Evolutionary conservation across 2,329 filamentous ascomycete genomes (phyloP), one percentile per base, ranked within the genome.

Genomic region (Trichoderma oligosporum): DNA sequence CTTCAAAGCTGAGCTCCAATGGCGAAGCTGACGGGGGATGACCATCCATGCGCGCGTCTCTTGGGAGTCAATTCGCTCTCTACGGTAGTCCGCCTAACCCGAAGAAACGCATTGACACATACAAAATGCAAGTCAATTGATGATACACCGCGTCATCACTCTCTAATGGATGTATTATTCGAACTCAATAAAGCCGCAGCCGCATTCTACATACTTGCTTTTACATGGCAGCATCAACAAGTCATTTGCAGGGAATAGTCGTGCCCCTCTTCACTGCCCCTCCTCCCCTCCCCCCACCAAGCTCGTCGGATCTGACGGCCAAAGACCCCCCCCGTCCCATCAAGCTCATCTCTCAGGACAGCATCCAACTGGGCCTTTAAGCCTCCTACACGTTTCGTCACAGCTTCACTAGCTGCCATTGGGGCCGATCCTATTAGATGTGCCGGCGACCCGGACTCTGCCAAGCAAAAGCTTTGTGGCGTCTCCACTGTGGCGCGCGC

Each of bases 291-390:
- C n/a, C 36, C 18, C 48, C 48, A 33, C 47, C 24, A 20, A 24
- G 36, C 42, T 56, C 53, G 22, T 46, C 53, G 53, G 53, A 56
- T 56, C 53, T 31, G 39, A 47, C 53, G 53, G 53, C 53, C 47
- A 56, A 31, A 14, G 12, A 25, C 39, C 49, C n/a, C n/a, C n/a
- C n/a, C n/a, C n/a, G n/a, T n/a, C n/a, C n/a, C n/a, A n/a, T n/a
- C n/a, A n/a, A n/a, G n/a, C n/a, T n/a, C 36, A 12, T 41, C 31
- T 16, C 18, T 25, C 31, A 39, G 14, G 9, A 45, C n/a, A 42
- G n/a, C n/a, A n/a, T n/a, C 35, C 35, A n/a, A 18, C 35, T 38
- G n/a, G 2, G 12, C 35, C 16, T 14, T 38, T n/a, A 5, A 31
- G 27, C 27, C 35, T 38, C 46, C n/a, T 14, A n/a, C 7, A 9